Evolutionary conservation across 108 stramenopile species (phyloP).

Genomic region (Bacterosira constricta): DNA sequence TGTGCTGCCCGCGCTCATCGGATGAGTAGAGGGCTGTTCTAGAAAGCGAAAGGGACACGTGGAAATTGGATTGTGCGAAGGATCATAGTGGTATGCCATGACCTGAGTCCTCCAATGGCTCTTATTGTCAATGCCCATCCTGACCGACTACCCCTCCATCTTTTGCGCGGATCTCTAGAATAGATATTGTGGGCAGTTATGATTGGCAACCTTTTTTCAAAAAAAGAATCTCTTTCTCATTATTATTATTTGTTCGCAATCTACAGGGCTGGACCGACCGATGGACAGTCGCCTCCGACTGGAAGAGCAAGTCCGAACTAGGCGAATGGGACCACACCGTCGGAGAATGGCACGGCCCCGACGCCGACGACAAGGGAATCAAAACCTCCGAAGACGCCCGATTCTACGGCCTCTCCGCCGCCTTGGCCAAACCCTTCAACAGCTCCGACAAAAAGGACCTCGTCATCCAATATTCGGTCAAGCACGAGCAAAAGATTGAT

Average conservation of each 20-base stretch:
- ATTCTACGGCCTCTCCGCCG: constrained; percentile 95
- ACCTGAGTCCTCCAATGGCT: neutral
- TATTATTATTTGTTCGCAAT: no score
- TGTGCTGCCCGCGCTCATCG: no score
- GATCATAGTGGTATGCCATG: neutral
- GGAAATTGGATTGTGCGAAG: neutral
- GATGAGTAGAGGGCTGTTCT: neutral
- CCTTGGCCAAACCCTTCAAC: constrained; percentile 80
- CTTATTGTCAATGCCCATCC: no score
- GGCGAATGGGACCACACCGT: constrained; percentile 95
- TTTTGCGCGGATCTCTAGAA: no score
- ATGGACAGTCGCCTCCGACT: constrained; percentile 92
- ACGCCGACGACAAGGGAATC: constrained; percentile 93
- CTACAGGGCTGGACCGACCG: constrained; percentile 79
- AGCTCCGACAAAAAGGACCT: constrained; percentile 90
- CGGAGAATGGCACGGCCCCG: constrained; percentile 87
- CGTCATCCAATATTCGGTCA: constrained; percentile 96
- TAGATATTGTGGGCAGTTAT: neutral
- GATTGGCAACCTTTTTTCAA: constrained; percentile 3
- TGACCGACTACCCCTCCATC: no score
- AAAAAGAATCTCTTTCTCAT: no score
- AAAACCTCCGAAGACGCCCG: constrained; percentile 91
- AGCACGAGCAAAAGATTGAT: constrained; percentile 97
- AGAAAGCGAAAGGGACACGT: constrained; percentile 1
- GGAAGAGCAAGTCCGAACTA: constrained; percentile 92